Base-by-base conservation (phyloP, 805 yeast species). In the Candida endomychidarum region DNA sequence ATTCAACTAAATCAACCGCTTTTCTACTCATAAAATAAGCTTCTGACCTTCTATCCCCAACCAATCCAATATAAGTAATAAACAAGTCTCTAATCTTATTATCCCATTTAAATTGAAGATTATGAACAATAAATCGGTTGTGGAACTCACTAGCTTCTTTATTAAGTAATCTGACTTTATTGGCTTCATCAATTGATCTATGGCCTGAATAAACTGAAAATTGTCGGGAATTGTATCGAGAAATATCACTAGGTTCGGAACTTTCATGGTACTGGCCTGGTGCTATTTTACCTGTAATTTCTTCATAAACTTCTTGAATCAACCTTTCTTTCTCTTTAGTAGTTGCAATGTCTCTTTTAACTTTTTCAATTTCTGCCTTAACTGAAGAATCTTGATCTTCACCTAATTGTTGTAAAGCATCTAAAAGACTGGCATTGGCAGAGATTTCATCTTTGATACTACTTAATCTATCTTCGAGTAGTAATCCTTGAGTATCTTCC, bases 51-150 rank as follows among this genome's bases (percentile, higher is more conserved):
- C 74, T 56, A 28, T 72, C 78, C 8, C 67, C 58, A 5, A 72
- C 58, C 34, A 65, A 65, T 10, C 67, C 62, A 17, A 80, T 55
- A 51, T 83, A 86, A 31, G 78, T 74, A 55, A 77, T 74, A 32
- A 87, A 63, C 9, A 77, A 64, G 51, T 88, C 79, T 41, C 96
- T 67, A 8, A 81, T 73, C 3, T 65, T 55, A 45, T 84, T 81
- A 58, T 85, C 83, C 96, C 96, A 89, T 49, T 80, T 84, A 49
- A 89, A 56, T 51, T 81, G 77, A 58, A 87, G 71, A 41, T 83
- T 78, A 49, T 88, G 89, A 16, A 87, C 63, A 43, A 81, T 76
- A 58, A 83, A 87, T 35, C 88, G 66, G 56, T 90, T 89, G 43
- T 74, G 75, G 60, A 78, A 84, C 39, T 46, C 67, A 27, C 57